phyloP scores from a whole-genome alignment of 163 green algal species.

The Picocystis sp. region DNA sequence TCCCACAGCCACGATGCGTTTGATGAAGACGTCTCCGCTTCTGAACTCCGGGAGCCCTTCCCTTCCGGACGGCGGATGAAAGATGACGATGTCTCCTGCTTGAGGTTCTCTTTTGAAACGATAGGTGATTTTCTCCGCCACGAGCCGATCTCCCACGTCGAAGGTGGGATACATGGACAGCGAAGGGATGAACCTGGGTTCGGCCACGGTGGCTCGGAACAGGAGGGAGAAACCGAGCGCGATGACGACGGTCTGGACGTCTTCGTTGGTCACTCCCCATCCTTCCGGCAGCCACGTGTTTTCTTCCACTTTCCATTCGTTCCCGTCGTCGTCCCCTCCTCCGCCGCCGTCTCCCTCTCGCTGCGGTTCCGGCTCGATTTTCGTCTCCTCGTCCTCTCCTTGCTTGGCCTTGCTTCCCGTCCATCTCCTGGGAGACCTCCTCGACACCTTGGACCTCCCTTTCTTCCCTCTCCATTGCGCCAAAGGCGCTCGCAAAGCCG shows the following conservation, averaged over 20 bases:
- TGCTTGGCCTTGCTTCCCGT: too few relatives aligned
- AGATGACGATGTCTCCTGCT: conserved; percentile 87
- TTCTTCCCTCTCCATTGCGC: too few relatives aligned
- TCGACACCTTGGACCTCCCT: too few relatives aligned
- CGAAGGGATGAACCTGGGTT: conserved; percentile 92
- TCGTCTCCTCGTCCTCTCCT: too few relatives aligned
- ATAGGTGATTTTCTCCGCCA: conserved; percentile 92
- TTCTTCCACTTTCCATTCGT: conserved; percentile 3
- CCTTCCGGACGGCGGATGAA: conserved; percentile 44
- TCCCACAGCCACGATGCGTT: conserved; percentile 80
- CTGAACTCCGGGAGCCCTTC: conserved; percentile 21
- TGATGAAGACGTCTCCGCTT: conserved; percentile 89
- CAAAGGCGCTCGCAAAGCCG: too few relatives aligned
- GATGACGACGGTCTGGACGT: conserved; percentile 60
- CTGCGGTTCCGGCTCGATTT: too few relatives aligned
- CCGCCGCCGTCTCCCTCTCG: too few relatives aligned
- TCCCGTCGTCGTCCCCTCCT: background rate
- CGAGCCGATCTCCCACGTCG: conserved; percentile 83
- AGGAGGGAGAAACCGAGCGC: conserved; percentile 67
- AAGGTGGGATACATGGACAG: conserved; percentile 95
- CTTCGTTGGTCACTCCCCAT: conserved; percentile 53
- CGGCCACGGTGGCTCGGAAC: conserved; percentile 69
- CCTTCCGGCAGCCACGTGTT: conserved; percentile 20
- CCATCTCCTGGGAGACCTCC: too few relatives aligned
- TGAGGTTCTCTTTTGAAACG: conserved; percentile 38